A percentile compares a stretch with the other conserved stretches of the same genome.
These are phyloP conservation scores for Trypanosoma mega DNA, from an alignment of 208 protist genomes.

Conservation along the genomic window DNA sequence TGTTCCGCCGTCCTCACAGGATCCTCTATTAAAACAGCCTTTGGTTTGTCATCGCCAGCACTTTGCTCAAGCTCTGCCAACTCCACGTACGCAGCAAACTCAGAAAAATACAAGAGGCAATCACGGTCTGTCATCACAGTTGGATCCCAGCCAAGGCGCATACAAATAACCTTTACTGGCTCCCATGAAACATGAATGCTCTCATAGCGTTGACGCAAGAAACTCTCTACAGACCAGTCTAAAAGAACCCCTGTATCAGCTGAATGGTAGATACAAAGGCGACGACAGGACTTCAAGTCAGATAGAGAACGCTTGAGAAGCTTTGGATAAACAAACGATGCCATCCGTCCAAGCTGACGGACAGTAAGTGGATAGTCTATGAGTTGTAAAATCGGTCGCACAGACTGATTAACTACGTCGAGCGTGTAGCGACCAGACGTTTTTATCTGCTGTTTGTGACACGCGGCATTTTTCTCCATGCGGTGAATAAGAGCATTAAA, in stretches of 20 bases:
- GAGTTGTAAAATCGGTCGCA: constrained; percentile 85
- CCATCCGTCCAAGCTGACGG: constrained; percentile 54
- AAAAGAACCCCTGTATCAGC: constrained; percentile 74
- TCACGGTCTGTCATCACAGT: constrained; percentile 76
- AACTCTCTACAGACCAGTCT: constrained; percentile 89
- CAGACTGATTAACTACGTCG: constrained; percentile 70
- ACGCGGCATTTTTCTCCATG: constrained; percentile 73
- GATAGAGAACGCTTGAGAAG: constrained; percentile 65
- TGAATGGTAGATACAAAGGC: constrained; percentile 80
- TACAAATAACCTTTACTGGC: constrained; percentile 75
- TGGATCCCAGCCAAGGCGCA: constrained; percentile 76
- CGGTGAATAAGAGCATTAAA: constrained; percentile 71
- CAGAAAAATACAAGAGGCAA: constrained; percentile 79
- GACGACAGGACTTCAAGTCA: constrained; percentile 48
- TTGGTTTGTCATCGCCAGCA: constrained; percentile 37
- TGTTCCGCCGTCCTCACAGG: constrained; percentile 46
- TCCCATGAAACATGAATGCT: constrained; percentile 91
- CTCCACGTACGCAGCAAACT: constrained; percentile 77
- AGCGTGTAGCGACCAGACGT: constrained; percentile 57
- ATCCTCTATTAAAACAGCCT: constrained; percentile 64
- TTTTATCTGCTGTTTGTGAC: constrained; percentile 72
- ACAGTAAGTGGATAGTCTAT: constrained; percentile 84
- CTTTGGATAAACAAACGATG: constrained; percentile 55
- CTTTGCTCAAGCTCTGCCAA: constrained; percentile 69
- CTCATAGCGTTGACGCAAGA: constrained; percentile 89